phyloP scores from a whole-genome alignment of 805 yeast genomes.

The Candida schatavii region DNA sequence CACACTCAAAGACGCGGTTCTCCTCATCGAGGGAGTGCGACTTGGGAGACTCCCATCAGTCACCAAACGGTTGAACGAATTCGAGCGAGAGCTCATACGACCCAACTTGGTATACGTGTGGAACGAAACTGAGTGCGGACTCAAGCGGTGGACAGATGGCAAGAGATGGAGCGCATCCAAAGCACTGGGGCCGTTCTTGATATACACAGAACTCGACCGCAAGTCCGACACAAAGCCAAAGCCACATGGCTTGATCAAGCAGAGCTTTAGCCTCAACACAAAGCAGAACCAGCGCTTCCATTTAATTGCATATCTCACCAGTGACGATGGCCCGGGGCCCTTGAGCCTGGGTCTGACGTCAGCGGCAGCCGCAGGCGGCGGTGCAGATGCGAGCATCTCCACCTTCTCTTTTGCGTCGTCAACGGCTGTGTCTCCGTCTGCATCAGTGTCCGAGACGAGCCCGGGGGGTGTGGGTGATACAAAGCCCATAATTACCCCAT shows the following conservation, averaged over 20 bases:
- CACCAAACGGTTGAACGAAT: constrained; percentile 53
- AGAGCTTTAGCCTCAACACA: constrained; percentile 57
- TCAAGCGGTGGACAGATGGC: constrained; percentile 81
- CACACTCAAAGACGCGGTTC: constrained; percentile 59
- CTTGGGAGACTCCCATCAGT: constrained; percentile 55
- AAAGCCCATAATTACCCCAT: constrained; percentile 14
- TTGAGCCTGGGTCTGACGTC: not conserved
- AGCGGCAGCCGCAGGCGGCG: not conserved
- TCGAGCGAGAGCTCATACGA: constrained; percentile 51
- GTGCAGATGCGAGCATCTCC: too few relatives aligned
- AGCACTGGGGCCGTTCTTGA: constrained; percentile 48
- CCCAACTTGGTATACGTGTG: constrained; percentile 67
- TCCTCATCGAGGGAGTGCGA: constrained; percentile 64
- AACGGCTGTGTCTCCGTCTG: not conserved
- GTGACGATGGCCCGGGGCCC: constrained; percentile 8
- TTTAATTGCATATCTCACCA: constrained; percentile 50
- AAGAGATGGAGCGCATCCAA: constrained; percentile 70
- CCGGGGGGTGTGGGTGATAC: not conserved
- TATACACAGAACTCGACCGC: constrained; percentile 59
- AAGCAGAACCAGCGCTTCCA: constrained; percentile 54
- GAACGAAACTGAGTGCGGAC: constrained; percentile 69
- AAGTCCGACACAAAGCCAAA: constrained; percentile 25
- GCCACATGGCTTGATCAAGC: constrained; percentile 57
- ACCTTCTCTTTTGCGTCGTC: not conserved
- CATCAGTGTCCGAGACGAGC: constrained; percentile 1